Evolutionary conservation across 352 stramenopile species (phyloP).

Genomic region (Globisporangium lucens): DNA sequence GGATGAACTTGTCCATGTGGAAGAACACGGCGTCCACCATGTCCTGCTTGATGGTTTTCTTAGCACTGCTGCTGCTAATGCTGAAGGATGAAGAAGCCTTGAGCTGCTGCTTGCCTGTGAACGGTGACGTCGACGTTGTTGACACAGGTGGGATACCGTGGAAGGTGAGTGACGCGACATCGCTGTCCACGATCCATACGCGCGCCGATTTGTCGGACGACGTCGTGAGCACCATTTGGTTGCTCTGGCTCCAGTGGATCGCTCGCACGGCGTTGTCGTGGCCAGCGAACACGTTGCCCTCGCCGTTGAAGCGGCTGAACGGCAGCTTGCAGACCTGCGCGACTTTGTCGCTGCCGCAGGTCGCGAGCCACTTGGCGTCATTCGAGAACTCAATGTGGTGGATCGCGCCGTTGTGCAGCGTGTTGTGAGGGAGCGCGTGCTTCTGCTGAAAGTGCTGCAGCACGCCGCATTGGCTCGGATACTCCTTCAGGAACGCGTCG

Average conservation of each 20-base stretch:
- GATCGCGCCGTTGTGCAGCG: slow-evolving; percentile 67
- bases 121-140: slow-evolving; percentile 26
- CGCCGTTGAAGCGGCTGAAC: slow-evolving; percentile 63
- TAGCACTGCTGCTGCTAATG: slow-evolving; percentile 31
- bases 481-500: slow-evolving; percentile 60
- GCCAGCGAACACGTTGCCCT: slow-evolving; percentile 64
- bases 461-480: slow-evolving; percentile 54
- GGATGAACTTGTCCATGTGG: slow-evolving; percentile 88
- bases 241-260: slow-evolving; percentile 78
- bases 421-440: slow-evolving; percentile 44
- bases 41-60: slow-evolving; percentile 50
- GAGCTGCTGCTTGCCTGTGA: slow-evolving; percentile 12
- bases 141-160: slow-evolving; percentile 37
- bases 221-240: slow-evolving; percentile 64
- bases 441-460: slow-evolving; percentile 61
- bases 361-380: slow-evolving; percentile 74
- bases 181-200: slow-evolving; percentile 62
- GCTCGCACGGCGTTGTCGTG: slow-evolving; percentile 61
- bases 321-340: slow-evolving; percentile 66
- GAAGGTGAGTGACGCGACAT: slow-evolving; percentile 57
- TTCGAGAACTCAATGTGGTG: slow-evolving; percentile 72
- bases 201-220: slow-evolving; percentile 66
- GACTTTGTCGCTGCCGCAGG: slow-evolving; percentile 57
- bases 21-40: slow-evolving; percentile 76
- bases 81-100: slow-evolving; percentile 21